Evolutionary conservation across 495 filamentous ascomycete genomes (phyloP), one percentile per base, ranked within the genome.

Genomic region (Talaromyces liani): DNA sequence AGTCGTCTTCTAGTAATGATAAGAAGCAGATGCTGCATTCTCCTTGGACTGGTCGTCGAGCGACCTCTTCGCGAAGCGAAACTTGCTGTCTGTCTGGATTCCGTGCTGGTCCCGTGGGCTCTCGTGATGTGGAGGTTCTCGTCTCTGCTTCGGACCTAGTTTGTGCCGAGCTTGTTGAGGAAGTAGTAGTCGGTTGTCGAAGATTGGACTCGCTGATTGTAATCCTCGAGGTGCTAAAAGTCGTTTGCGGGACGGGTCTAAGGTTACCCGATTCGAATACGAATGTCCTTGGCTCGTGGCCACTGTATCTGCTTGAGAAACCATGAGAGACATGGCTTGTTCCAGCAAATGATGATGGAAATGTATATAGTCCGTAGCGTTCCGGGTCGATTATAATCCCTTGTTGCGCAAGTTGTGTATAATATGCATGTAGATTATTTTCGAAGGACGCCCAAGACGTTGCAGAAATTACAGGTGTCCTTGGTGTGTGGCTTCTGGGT

Each of bases 1-100:
- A 57, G 51, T 63, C 41, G 10, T 61, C 31, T 18, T 60, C 59
- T 4, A 4, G 22, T 16, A 66, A 29, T 29, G 65, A 41, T 41
- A 58, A 3, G 31, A 85, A 85, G 69, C 89, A 91, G 67, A 92
- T 89, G 1, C 84, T 85, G 67, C 89, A 91, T 64, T 91, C 87
- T 20, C 85, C 88, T 51, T 89, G 86, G 1, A 83, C 63, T 8
- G 73, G 66, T 58, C 82, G 6, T 0, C 24, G 51, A 27, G 25
- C n/a, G 4, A 55, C 10, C 25, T 55, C 51, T 24, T 22, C 20
- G 8, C 51, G 12, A 12, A 5, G 18, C 6, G 45, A 8, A 20
- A n/a, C 0, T n/a, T 10, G 51, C 10, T 10, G 51, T 49, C 45
- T 24, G 10, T 24, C 51, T 29, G 12, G 51, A 20, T 25, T 8